phyloP scores from a whole-genome alignment of 352 stramenopile genomes.

The Phytopythium ostracodes region DNA sequence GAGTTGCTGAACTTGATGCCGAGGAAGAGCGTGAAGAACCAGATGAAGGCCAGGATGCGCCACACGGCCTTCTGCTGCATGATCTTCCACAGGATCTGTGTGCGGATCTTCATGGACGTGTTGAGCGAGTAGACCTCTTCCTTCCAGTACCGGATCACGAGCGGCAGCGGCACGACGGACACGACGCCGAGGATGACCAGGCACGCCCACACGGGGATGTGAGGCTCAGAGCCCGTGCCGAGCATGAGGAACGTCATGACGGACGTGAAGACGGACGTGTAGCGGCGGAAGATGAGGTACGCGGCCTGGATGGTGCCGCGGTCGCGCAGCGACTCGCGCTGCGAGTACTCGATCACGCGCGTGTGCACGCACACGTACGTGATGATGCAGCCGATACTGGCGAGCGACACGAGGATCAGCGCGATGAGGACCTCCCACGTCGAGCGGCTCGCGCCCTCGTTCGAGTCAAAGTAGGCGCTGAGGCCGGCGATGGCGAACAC shows the following conservation, averaged over 20 bases:
- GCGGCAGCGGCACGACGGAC: slow-evolving; percentile 40
- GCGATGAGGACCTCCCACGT: slow-evolving; percentile 33
- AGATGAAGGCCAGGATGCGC: slow-evolving; percentile 61
- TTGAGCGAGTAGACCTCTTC: slow-evolving; percentile 63
- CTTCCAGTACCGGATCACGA: slow-evolving; percentile 55
- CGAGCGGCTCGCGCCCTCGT: slow-evolving; percentile 8
- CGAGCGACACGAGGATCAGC: slow-evolving; percentile 35
- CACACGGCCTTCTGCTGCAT: slow-evolving; percentile 76
- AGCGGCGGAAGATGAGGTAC: slow-evolving; percentile 61
- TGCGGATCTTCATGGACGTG: slow-evolving; percentile 54
- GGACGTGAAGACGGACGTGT: slow-evolving; percentile 47
- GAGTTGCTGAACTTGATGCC: slow-evolving; percentile 53
- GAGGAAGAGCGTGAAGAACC: slow-evolving; percentile 55
- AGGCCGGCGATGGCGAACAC: slow-evolving; percentile 54
- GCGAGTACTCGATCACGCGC: slow-evolving; percentile 57
- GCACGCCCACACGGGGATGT: slow-evolving; percentile 34
- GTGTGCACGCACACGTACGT: slow-evolving; percentile 64
- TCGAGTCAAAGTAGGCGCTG: slow-evolving; percentile 40
- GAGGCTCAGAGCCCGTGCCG: slow-evolving; percentile 25
- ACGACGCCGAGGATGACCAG: slow-evolving; percentile 54
- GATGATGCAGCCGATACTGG: slow-evolving; percentile 62
- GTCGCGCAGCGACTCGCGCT: slow-evolving; percentile 52
- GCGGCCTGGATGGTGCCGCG: slow-evolving; percentile 50
- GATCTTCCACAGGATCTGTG: slow-evolving; percentile 69
- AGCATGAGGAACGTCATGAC: slow-evolving; percentile 49